phyloP scores from a whole-genome alignment of 371 early-diverging fungal species.

The Apophysomyces variabilis region DNA sequence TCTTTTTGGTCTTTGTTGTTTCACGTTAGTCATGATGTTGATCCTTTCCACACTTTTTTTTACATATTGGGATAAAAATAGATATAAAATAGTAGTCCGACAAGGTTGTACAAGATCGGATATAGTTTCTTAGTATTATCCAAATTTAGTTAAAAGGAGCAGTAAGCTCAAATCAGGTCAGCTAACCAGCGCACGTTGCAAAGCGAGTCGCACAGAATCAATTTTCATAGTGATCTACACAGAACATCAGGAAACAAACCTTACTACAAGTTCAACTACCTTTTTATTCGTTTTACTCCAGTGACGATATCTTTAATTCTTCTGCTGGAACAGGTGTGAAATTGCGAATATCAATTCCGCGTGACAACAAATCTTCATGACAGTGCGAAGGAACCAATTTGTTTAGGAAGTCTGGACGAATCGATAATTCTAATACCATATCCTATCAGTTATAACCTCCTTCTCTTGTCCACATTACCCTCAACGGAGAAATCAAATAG shows the following conservation, averaged over 20 bases:
- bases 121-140: constrained; percentile 9
- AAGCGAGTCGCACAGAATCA: not conserved
- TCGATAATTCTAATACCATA: constrained; percentile 46
- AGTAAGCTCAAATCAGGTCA: not conserved
- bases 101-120: not conserved
- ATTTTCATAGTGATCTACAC: not conserved
- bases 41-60: not conserved
- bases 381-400: constrained; percentile 68
- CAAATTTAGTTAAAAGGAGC: not conserved
- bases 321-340: constrained; percentile 51
- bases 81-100: not conserved
- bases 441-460: not conserved
- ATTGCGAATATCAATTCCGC: constrained; percentile 50
- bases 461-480: constrained; percentile 50
- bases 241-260: not conserved
- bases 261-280: not conserved
- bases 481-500: constrained; percentile 91
- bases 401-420: constrained; percentile 61
- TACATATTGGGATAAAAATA: not conserved
- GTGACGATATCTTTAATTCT: constrained; percentile 27
- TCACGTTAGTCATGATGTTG: not conserved
- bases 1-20: not conserved
- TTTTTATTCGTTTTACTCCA: constrained; percentile 13
- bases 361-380: constrained; percentile 53
- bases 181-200: not conserved